Conservation (phyloP, 1,284 basidiomycete species). For the Cystobasidium pallidum region DNA sequence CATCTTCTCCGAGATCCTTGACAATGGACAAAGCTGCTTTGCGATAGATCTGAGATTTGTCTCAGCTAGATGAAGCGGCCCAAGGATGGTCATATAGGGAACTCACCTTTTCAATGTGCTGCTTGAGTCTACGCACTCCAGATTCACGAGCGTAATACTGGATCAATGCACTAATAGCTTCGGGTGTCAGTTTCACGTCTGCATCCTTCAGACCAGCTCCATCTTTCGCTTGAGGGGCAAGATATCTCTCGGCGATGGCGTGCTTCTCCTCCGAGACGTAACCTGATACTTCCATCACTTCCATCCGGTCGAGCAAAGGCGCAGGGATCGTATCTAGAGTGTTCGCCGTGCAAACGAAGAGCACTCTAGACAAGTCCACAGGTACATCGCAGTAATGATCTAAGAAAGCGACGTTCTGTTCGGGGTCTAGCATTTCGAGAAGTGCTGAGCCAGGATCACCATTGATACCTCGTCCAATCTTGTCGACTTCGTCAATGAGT, state of each 20-base stretch:
- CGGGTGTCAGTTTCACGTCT: conserved; percentile 75
- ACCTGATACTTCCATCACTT: conserved; percentile 93
- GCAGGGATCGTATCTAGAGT: conserved; percentile 94
- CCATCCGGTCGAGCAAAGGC: conserved; percentile 79
- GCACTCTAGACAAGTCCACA: conserved; percentile 90
- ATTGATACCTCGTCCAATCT: conserved; percentile 91
- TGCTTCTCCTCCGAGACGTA: conserved; percentile 97
- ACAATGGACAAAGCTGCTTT: conserved; percentile 95
- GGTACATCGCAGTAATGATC: conserved; percentile 86
- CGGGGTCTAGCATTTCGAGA: conserved; percentile 96
- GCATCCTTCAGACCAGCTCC: conserved; percentile 81
- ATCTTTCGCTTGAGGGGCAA: conserved; percentile 93
- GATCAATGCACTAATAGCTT: conserved; percentile 85
- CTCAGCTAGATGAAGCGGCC: no score
- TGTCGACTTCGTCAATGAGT: conserved; percentile 97
- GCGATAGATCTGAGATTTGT: conserved; percentile 78
- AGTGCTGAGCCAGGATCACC: conserved; percentile 94
- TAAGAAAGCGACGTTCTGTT: conserved; percentile 94
- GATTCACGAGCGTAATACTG: conserved; percentile 97
- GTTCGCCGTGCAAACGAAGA: conserved; percentile 98
- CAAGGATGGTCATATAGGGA: not conserved
- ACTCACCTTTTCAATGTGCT: conserved; percentile 60
- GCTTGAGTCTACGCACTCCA: conserved; percentile 88
- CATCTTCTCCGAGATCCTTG: conserved; percentile 84
- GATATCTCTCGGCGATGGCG: conserved; percentile 86